Base-by-base conservation (phyloP, 345 rosid genomes). In the Xanthoceras sorbifolium region DNA sequence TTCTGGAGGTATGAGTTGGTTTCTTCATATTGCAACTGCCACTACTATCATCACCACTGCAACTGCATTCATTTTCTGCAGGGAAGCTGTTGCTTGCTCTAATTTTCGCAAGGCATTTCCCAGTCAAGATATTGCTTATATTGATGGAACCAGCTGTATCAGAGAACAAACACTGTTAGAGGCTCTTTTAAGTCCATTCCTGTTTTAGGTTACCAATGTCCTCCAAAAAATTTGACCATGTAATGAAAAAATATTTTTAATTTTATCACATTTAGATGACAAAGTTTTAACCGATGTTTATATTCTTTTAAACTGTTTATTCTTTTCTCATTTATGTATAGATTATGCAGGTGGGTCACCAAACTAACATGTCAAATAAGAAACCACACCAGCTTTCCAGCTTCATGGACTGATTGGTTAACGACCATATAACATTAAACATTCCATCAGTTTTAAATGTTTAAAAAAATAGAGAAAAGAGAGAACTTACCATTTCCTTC, bases 101-200 rank as follows among this genome's bases (percentile, higher is more conserved):
- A 69, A 90, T 82, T 78, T 90, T 90, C 14, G 92, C 92, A 67
- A 88, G 84, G 82, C 94, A 90, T 84, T 88, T 88, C 54, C 90
- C 94, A 2, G 92, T 88, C 85, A 90, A 65, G 71, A 88, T 90
- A 70, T 88, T 88, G 82, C 92, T 88, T 22, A 90, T 76, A 71
- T 90, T 90, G 82, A 88, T 90, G 40, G 94, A 88, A n/a, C 94
- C 91, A 26, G 90, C 94, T 90, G 92, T 86, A 82, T 46, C 32
- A 60, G 22, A 69, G 23, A 68, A n/a, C 57, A 46, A 48, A 48
- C 0, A 38, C 5, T 1, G 25, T 66, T 6, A 36, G 48, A 38
- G 69, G 28, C 31, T 66, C 44, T 34, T 66, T n/a, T 5, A 20
- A 22, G 12, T 34, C 26, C 28, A 38, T 38, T 65, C 50, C n/a